Evolutionary conservation across 345 rosid species (phyloP).

Genomic region (Corchorus capsularis): DNA sequence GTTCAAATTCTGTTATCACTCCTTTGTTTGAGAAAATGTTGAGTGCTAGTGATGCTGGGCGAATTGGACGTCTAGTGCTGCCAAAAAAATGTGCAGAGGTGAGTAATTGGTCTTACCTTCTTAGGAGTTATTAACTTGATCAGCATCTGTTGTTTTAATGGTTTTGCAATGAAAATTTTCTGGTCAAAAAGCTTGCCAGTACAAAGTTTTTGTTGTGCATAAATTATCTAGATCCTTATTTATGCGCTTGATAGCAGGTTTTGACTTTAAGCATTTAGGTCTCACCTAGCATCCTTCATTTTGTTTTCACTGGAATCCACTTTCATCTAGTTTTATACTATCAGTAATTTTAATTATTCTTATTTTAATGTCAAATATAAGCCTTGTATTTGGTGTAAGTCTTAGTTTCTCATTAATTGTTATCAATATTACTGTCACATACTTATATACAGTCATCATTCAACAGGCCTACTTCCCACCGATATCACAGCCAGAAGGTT

Average conservation of each 20-base stretch:
- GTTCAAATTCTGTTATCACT: constrained; percentile 76
- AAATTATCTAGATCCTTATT: not conserved
- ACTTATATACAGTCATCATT: constrained; percentile 23
- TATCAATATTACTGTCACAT: constrained; percentile 4
- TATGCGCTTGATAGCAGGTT: not conserved
- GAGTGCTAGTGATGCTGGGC: constrained; percentile 96
- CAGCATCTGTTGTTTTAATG: constrained; percentile 1
- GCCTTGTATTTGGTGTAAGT: constrained; percentile 12
- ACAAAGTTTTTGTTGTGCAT: not conserved
- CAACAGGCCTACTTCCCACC: constrained; percentile 84
- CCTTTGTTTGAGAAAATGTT: constrained; percentile 94
- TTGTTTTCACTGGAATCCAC: not conserved
- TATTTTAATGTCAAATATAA: constrained; percentile 11
- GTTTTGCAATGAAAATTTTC: constrained; percentile 2
- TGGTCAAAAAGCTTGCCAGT: not conserved
- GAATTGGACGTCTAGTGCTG: constrained; percentile 84
- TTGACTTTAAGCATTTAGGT: not conserved
- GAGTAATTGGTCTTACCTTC: constrained; percentile 23
- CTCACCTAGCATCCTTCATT: not conserved
- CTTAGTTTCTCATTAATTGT: constrained; percentile 24
- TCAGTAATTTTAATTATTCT: not conserved
- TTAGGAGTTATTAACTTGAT: not conserved
- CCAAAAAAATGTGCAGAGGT: constrained; percentile 99
- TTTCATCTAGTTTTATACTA: constrained; percentile 1
- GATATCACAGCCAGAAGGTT: constrained; percentile 83